Conservation (phyloP, 2,329 filamentous ascomycete genomes). For the Paraphoma chrysanthemicola region DNA sequence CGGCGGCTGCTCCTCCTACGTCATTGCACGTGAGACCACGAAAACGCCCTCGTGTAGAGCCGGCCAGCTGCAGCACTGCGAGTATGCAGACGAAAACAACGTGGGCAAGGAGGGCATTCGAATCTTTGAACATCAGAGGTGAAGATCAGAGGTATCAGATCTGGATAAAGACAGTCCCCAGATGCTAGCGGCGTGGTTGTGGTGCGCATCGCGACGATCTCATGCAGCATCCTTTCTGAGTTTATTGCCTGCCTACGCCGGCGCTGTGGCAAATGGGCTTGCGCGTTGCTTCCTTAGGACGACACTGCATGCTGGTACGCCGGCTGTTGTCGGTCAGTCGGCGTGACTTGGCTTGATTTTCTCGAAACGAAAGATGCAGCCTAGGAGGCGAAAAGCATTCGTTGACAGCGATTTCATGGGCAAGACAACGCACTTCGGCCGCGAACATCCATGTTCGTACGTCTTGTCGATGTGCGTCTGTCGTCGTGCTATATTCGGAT, state of each 20-base stretch:
- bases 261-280: slow-evolving; percentile 32
- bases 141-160: slow-evolving; percentile 7
- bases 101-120: slow-evolving; percentile 12
- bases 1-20: slow-evolving; percentile 19
- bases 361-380: slow-evolving; percentile 5
- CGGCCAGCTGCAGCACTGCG: slow-evolving; percentile 11
- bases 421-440: not conserved
- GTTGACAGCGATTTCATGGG: not conserved
- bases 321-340: slow-evolving; percentile 13
- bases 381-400: slow-evolving; percentile 3
- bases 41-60: slow-evolving; percentile 3
- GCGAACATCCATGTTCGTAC: not conserved
- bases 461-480: not conserved
- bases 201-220: slow-evolving; percentile 25
- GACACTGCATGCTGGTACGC: slow-evolving; percentile 9
- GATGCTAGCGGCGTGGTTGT: slow-evolving; percentile 7
- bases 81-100: slow-evolving; percentile 4
- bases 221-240: slow-evolving; percentile 11
- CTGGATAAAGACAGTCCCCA: slow-evolving; percentile 5
- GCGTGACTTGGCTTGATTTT: slow-evolving; percentile 4
- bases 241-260: slow-evolving; percentile 19
- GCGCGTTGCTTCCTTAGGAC: slow-evolving; percentile 27
- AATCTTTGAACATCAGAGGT: not conserved
- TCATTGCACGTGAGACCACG: slow-evolving; percentile 26
- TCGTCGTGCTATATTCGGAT: slow-evolving; percentile 1